Conservation (phyloP, 371 early-diverging fungal species). For the Mucor circinelloides region DNA sequence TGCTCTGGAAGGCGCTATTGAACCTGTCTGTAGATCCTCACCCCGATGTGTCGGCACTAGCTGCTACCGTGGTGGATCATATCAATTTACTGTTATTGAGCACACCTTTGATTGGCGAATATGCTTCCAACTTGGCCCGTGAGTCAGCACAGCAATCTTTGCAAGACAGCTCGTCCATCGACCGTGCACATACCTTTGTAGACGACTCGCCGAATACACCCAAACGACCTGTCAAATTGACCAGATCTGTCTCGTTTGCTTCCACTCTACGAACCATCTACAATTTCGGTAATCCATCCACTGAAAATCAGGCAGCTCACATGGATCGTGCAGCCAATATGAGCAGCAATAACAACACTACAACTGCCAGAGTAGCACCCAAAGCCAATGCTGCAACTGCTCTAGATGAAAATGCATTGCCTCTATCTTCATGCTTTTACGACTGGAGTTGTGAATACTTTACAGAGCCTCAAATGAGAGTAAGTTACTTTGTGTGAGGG, state of each 20-base stretch:
- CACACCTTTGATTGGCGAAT: constrained; percentile 40
- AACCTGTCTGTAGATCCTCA: constrained; percentile 81
- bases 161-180: constrained; percentile 1
- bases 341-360: not conserved
- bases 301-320: not conserved
- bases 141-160: constrained; percentile 29
- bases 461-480: constrained; percentile 88
- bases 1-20: constrained; percentile 79
- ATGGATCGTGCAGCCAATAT: not conserved
- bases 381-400: not conserved
- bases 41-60: constrained; percentile 68
- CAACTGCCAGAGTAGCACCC: not conserved
- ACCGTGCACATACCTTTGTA: constrained; percentile 2
- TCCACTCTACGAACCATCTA: constrained; percentile 53
- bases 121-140: constrained; percentile 37
- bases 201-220: not conserved
- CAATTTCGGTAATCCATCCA: constrained; percentile 41
- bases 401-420: constrained; percentile 34
- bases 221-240: constrained; percentile 37
- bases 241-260: constrained; percentile 53
- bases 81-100: constrained; percentile 60
- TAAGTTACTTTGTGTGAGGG: constrained; percentile 22
- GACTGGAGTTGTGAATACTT: constrained; percentile 90
- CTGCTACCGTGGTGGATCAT: constrained; percentile 72
- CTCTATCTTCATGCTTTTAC: constrained; percentile 68